Conservation (phyloP, 805 yeast genomes). For the Yarrowia yakushimensis region DNA sequence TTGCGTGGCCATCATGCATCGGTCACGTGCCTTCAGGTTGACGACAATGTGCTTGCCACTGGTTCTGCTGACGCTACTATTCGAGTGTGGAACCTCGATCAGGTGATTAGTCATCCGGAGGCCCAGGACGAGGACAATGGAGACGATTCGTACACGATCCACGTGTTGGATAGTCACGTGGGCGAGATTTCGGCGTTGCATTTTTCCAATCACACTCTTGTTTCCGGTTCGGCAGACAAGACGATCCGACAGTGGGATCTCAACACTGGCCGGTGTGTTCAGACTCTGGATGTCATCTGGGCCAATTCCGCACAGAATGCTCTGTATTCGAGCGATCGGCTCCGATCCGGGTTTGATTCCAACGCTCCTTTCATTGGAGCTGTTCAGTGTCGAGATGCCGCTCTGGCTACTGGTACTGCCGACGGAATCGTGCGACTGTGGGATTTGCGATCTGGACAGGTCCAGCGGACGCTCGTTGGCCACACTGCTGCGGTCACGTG, state of each 20-base stretch:
- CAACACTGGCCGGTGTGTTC: slow-evolving; percentile 59
- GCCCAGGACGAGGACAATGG: neutral
- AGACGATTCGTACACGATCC: slow-evolving; percentile 39
- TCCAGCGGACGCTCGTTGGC: slow-evolving; percentile 57
- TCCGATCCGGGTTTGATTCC: slow-evolving; percentile 25
- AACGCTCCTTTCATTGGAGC: slow-evolving; percentile 50
- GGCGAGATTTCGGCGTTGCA: slow-evolving; percentile 64
- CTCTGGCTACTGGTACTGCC: slow-evolving; percentile 72
- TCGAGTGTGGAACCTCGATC: slow-evolving; percentile 52
- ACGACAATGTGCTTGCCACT: slow-evolving; percentile 47
- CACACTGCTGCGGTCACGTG: slow-evolving; percentile 68
- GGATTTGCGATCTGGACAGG: slow-evolving; percentile 71
- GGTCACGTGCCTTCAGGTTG: slow-evolving; percentile 58
- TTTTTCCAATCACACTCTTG: slow-evolving; percentile 50
- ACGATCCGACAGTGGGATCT: slow-evolving; percentile 78
- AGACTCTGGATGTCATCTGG: slow-evolving; percentile 67
- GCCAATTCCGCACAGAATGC: slow-evolving; percentile 42
- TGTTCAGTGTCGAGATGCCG: slow-evolving; percentile 68
- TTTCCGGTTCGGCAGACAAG: slow-evolving; percentile 67
- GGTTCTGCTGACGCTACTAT: slow-evolving; percentile 65
- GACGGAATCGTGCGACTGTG: slow-evolving; percentile 73
- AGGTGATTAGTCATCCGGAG: neutral
- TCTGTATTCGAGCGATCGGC: neutral
- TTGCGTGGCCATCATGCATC: slow-evolving; percentile 60
- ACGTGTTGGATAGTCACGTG: slow-evolving; percentile 59